Evolutionary conservation across 2,329 filamentous ascomycete genomes (phyloP).

Genomic region (Nemania sp.): DNA sequence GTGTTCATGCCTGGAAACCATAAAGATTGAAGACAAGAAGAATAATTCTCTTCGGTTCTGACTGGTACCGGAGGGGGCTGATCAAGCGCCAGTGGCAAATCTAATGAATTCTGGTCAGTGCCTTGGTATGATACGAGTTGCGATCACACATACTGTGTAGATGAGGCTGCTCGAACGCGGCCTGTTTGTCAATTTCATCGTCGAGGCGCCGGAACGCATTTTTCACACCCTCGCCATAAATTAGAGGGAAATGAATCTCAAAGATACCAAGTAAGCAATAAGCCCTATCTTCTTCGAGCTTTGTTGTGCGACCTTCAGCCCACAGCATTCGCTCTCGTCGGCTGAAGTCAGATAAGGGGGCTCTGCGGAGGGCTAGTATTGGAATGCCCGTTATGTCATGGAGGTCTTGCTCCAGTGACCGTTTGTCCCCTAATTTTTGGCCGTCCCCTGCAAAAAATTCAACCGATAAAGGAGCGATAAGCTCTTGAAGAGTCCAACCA

Average conservation of each 20-base stretch:
- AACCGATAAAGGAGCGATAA: conserved; percentile 5
- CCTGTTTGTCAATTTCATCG: neutral
- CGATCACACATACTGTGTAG: neutral
- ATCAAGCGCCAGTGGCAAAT: neutral
- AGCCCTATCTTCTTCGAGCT: neutral
- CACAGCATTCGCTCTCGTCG: conserved; percentile 22
- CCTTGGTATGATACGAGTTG: neutral
- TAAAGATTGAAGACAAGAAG: neutral
- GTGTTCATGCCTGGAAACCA: neutral
- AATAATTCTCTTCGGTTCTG: neutral
- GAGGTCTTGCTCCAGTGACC: conserved; percentile 9
- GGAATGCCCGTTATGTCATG: conserved; percentile 19
- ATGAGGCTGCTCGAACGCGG: neutral
- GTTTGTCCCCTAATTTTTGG: conserved; percentile 12
- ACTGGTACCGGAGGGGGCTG: neutral
- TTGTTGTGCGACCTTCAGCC: neutral
- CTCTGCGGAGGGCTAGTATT: conserved; percentile 4
- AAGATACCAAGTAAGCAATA: conserved; percentile 6
- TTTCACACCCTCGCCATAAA: conserved; percentile 7
- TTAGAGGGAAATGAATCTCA: neutral
- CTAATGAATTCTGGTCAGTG: neutral
- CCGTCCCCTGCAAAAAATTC: conserved; percentile 17
- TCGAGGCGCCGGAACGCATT: neutral
- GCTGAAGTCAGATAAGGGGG: conserved; percentile 13
- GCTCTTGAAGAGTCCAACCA: too few relatives aligned